phyloP scores from a whole-genome alignment of 2,329 filamentous ascomycete species.

The Aspergillus hortae region DNA sequence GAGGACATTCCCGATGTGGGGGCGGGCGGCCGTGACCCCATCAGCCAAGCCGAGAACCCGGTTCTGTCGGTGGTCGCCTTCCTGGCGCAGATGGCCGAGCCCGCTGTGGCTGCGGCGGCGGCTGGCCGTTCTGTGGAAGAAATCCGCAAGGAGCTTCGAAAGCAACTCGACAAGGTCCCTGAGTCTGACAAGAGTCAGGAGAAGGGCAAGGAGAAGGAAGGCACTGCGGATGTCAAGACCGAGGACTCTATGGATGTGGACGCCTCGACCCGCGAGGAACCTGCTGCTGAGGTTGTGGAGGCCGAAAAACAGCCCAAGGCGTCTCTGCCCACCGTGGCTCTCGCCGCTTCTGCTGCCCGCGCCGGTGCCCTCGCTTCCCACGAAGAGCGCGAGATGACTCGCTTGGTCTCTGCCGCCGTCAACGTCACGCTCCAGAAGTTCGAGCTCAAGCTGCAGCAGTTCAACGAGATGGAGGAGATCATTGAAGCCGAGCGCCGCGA shows the following conservation, averaged over 20 bases:
- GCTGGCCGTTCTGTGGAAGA: slow-evolving; percentile 84
- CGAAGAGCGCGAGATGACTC: slow-evolving; percentile 94
- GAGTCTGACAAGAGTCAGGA: slow-evolving; percentile 44
- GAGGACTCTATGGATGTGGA: slow-evolving; percentile 61
- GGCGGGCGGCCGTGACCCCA: slow-evolving; percentile 76
- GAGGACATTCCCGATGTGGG: slow-evolving; percentile 71
- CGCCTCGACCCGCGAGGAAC: slow-evolving; percentile 24
- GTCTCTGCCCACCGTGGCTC: slow-evolving; percentile 67
- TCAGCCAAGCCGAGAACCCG: slow-evolving; percentile 90
- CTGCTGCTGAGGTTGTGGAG: slow-evolving; percentile 38
- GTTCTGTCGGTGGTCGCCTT: slow-evolving; percentile 96
- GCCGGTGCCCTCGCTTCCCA: slow-evolving; percentile 87
- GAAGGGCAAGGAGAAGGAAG: slow-evolving; percentile 50
- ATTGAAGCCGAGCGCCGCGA: slow-evolving; percentile 89
- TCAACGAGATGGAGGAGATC: slow-evolving; percentile 91
- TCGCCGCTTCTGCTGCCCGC: slow-evolving; percentile 82
- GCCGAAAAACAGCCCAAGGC: slow-evolving; percentile 46
- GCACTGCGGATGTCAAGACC: slow-evolving; percentile 45
- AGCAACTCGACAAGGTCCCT: slow-evolving; percentile 65
- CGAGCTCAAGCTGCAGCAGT: slow-evolving; percentile 92
- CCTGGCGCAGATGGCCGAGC: slow-evolving; percentile 85
- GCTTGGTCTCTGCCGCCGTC: slow-evolving; percentile 84
- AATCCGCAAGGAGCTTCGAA: slow-evolving; percentile 74
- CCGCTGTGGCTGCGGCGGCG: slow-evolving; percentile 83
- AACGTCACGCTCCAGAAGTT: slow-evolving; percentile 95